Evolutionary conservation across 2,329 filamentous ascomycete genomes (phyloP), one percentile per base, ranked within the genome.

Genomic region (Trichoderma koningiopsis): DNA sequence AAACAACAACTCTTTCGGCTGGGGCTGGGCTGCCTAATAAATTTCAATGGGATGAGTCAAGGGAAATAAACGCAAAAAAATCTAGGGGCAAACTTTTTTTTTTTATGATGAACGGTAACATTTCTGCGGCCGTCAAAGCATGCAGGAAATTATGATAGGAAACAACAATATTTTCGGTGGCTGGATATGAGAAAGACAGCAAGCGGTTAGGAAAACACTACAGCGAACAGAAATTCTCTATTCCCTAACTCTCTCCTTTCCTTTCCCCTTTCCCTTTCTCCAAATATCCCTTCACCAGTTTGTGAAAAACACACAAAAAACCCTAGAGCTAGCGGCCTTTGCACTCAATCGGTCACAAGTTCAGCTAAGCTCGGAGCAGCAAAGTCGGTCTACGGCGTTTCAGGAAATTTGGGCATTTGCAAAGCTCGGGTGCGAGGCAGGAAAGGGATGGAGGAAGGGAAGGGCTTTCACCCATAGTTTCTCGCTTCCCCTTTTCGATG

Each of bases 191-290:
- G 64, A 67, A 67, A 67, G 64, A 67, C 29, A 59, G 64, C 64
- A 67, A 59, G 64, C 64, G 64, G 64, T 33, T 67, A 67, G 64
- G 64, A 67, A 67, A 67, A 52, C 55, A 67, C 64, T 59, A 67
- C 64, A 59, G 55, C 64, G 65, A 60, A 68, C 37, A 68, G 19
- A 43, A 53, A 24, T n/a, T 43, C 40, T 55, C 43, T 61, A 47
- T 24, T 57, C 33, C 56, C 31, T 33, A 68, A 59, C 57, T 60
- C 63, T 27, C 65, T 29, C 29, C 33, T 60, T 24, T 24, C 43
- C 65, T n/a, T 22, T 29, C 53, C 49, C 40, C 40, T 40, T 33
- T 53, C 31, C 33, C 31, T 35, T 10, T 35, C 33, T 35, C 33
- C 11, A 35, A 35, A 24, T 14, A 43, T 43, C 35, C 19, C 43